Percentiles rank a stretch among this genome's conserved stretches.
Conservation (phyloP, 1,284 basidiomycete species). For the Trichosporon faecale region DNA sequence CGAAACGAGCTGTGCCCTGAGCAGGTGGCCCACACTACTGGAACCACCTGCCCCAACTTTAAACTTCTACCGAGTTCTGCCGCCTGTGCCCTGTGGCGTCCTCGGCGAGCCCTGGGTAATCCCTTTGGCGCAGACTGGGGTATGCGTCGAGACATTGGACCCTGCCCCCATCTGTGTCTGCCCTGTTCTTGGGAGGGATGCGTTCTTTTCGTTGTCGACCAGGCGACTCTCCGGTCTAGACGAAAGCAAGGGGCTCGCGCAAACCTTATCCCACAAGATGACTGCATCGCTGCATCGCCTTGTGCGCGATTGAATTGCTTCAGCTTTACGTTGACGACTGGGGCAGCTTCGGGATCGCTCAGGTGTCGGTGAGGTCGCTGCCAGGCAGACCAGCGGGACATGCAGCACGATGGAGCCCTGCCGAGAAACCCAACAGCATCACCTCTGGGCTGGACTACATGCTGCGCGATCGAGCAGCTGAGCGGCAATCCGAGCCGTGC, state of each 20-base stretch:
- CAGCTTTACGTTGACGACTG: constrained; percentile 6
- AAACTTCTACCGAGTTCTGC: background rate
- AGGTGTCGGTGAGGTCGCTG: background rate
- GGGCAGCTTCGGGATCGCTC: background rate
- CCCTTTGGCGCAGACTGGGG: background rate
- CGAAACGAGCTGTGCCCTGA: background rate
- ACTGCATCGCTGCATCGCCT: constrained; percentile 7
- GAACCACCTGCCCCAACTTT: background rate
- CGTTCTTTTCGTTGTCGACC: background rate
- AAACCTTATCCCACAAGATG: background rate
- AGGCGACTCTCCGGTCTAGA: background rate
- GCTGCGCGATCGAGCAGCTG: background rate
- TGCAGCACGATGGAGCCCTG: background rate
- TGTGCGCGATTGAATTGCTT: background rate
- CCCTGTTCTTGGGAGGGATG: too few species aligned
- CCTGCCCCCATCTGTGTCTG: background rate
- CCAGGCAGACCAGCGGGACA: background rate
- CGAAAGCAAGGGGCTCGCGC: background rate
- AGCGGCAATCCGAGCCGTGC: background rate
- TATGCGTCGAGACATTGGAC: background rate
- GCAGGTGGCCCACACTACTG: background rate
- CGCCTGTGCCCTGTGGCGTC: background rate
- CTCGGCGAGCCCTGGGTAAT: background rate
- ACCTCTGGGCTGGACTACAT: background rate
- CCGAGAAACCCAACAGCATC: background rate